Base-by-base conservation (phyloP, 2,329 filamentous ascomycete species). In the Colletotrichum tropicale region DNA sequence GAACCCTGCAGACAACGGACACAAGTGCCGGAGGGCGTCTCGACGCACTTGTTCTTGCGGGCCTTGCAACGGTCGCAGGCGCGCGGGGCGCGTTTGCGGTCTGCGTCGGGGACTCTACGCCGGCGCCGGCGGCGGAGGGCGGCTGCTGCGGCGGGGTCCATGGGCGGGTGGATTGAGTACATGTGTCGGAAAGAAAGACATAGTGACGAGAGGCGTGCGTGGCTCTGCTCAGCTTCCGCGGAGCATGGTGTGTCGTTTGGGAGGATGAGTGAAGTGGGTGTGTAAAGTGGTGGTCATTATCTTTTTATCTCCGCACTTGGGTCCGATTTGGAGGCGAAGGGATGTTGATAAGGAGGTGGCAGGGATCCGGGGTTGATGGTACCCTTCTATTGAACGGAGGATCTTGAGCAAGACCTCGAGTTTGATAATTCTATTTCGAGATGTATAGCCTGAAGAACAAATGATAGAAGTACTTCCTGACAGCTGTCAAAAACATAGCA, bases 21-120 rank as follows among this genome's bases (percentile, higher is more conserved):
- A 55, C 82, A 85, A 15, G 74, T 74, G 0, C 81, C 82, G 1
- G 78, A 75, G 1, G 73, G 60, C 0, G 74, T 78, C 73, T 82
- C 81, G 36, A 84, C 80, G 56, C 83, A 84, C 70, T 81, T 83
- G 68, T 81, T 84, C 71, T 85, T 85, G 24, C 83, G 77, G 8
- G 79, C 77, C 71, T 85, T 85, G 71, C 83, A 85, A 24, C 79
- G 81, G 67, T 82, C 79, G 70, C 83, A 85, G 78, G 83, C 83
- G 78, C 81, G 77, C 1, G 77, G 79, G 8, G 83, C 82, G 52
- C 83, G 77, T 71, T 84, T 84, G 26, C 83, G 81, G 73, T 83
- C 79, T 71, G 81, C 80, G 38, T 84, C 83, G 60, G 83, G 78
- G 65, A 84, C 81, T 13, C 80, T 78, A 34, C 81, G 78, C 15